Percentiles rank a stretch among this genome's conserved stretches.
Conservation (phyloP, 257 asterid genomes). For the Plantago ovata region DNA sequence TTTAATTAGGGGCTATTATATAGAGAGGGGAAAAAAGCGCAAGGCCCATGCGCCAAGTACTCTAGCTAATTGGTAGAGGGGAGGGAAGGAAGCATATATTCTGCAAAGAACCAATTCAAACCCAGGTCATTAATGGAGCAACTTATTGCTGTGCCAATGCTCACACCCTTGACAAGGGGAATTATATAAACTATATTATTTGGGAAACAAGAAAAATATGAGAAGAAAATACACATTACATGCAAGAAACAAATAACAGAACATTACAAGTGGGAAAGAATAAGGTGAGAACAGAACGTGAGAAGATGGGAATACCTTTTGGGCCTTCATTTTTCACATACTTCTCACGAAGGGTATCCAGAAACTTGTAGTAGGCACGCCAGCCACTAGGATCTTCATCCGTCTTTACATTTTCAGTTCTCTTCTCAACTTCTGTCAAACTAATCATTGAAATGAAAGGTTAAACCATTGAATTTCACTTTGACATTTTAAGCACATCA, state of each 20-base stretch:
- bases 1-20: too few relatives aligned
- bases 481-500: too few relatives aligned
- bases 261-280: neutral
- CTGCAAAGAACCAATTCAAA: too few relatives aligned
- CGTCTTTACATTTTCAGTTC: constrained; percentile 58
- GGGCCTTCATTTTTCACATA: constrained; percentile 61
- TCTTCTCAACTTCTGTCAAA: constrained; percentile 59
- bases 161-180: too few relatives aligned
- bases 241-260: neutral
- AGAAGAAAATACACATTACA: neutral
- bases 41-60: too few relatives aligned
- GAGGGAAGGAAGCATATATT: too few relatives aligned
- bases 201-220: constrained; percentile 3
- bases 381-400: constrained; percentile 92
- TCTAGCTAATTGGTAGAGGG: too few relatives aligned
- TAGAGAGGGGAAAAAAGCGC: too few relatives aligned
- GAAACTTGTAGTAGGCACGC: constrained; percentile 67
- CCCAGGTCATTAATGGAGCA: neutral
- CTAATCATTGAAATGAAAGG: constrained; percentile 29
- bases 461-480: too few relatives aligned
- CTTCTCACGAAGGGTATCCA: constrained; percentile 71
- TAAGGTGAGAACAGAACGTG: constrained; percentile 1
- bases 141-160: too few relatives aligned
- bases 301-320: constrained; percentile 51
- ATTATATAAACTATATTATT: too few relatives aligned